phyloP scores from a whole-genome alignment of 148 eudicot species.

The Spergularia marina region DNA sequence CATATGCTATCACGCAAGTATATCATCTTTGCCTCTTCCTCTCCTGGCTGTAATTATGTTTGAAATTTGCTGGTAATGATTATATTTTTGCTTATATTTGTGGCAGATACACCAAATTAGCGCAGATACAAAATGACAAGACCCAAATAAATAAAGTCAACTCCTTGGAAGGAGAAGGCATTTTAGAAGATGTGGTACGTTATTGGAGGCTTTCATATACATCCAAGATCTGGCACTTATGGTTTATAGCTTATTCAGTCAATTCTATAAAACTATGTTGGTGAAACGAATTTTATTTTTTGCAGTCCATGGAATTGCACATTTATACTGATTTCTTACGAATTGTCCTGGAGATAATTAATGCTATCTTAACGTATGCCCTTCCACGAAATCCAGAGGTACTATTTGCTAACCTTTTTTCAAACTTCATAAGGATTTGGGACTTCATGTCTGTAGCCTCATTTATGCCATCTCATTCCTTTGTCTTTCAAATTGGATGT shows the following conservation, averaged over 20 bases:
- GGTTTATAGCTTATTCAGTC: conserved; percentile 3
- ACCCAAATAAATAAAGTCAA: conserved; percentile 43
- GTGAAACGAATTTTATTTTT: conserved; percentile 14
- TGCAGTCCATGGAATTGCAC: conserved; percentile 87
- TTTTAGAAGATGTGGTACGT: conserved; percentile 46
- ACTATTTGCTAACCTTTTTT: conserved; percentile 14
- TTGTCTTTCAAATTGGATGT: conserved; percentile 1
- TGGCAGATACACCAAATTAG: conserved; percentile 78
- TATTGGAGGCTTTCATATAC: neutral
- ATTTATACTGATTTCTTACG: conserved; percentile 87
- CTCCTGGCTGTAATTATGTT: neutral
- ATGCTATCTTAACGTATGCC: conserved; percentile 83
- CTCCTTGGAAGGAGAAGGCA: conserved; percentile 46
- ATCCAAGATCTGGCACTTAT: neutral
- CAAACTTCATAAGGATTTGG: neutral
- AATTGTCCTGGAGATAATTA: conserved; percentile 83
- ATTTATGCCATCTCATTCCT: neutral
- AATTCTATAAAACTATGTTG: neutral
- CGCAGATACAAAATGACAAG: conserved; percentile 61
- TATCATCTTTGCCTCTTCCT: conserved; percentile 20
- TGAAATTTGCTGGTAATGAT: neutral
- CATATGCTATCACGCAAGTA: conserved; percentile 94
- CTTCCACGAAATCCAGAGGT: conserved; percentile 98
- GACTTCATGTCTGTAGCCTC: neutral
- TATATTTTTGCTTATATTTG: conserved; percentile 8